These are phyloP conservation scores for Lathyrus aphaca DNA, from an alignment of 306 rosid species.

Conservation along the genomic window DNA sequence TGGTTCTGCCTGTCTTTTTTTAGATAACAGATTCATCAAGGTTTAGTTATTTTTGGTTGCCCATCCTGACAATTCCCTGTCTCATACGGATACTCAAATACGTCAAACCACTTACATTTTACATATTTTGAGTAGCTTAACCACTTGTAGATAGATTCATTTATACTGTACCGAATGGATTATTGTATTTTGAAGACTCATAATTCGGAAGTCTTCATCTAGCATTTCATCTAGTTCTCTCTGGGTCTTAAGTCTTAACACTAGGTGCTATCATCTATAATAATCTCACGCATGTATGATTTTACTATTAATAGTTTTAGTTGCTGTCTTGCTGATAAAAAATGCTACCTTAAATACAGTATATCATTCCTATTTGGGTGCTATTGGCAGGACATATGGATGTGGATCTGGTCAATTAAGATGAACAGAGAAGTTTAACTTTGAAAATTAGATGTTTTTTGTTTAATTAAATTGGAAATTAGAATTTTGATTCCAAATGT, in stretches of 20 bases:
- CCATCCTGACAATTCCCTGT: neutral
- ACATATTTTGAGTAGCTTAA: conserved; percentile 19
- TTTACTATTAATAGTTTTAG: conserved; percentile 27
- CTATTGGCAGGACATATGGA: neutral
- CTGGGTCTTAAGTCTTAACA: conserved; percentile 2
- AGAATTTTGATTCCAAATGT: conserved; percentile 8
- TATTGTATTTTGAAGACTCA: conserved; percentile 13
- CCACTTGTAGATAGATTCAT: neutral
- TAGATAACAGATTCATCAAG: neutral
- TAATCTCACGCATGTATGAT: neutral
- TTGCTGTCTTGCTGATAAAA: neutral
- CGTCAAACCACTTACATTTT: neutral
- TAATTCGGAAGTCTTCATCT: conserved; percentile 15
- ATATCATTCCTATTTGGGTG: conserved; percentile 9
- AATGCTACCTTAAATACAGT: neutral
- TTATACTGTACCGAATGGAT: conserved; percentile 12
- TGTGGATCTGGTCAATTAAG: conserved; percentile 14
- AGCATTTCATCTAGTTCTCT: conserved; percentile 6
- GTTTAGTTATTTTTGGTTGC: conserved; percentile 19
- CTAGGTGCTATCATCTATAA: conserved; percentile 10
- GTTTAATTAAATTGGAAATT: too few relatives aligned
- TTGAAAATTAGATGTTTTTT: conserved; percentile 4
- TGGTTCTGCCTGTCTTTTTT: conserved; percentile 23
- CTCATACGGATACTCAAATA: neutral
- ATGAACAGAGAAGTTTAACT: conserved; percentile 13